phyloP scores from a whole-genome alignment of 2,329 filamentous ascomycete species.

The Fusarium sp. region DNA sequence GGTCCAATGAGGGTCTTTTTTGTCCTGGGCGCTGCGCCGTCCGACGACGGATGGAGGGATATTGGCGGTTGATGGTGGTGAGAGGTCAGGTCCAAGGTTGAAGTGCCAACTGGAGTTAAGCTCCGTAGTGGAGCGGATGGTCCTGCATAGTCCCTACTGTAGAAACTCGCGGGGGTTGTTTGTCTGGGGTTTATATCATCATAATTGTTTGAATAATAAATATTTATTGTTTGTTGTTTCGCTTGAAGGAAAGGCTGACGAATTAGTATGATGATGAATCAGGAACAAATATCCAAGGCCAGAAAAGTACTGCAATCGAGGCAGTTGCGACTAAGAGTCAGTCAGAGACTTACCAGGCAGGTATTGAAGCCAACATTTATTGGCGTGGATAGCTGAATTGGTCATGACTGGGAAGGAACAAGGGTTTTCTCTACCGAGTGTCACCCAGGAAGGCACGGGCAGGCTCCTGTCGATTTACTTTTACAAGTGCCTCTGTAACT shows the following conservation, averaged over 20 bases:
- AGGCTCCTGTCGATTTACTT: background rate
- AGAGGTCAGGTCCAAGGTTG: constrained; percentile 3
- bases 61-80: constrained; percentile 28
- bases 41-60: constrained; percentile 6
- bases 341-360: background rate
- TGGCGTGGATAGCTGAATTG: constrained; percentile 14
- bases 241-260: background rate
- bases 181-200: constrained; percentile 1
- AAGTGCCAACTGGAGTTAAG: constrained; percentile 33
- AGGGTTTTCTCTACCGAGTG: constrained; percentile 5
- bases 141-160: background rate
- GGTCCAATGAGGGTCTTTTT: constrained; percentile 18
- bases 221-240: constrained; percentile 2
- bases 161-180: constrained; percentile 16
- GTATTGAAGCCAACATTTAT: constrained; percentile 3
- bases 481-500: background rate
- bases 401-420: constrained; percentile 10
- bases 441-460: background rate
- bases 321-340: background rate
- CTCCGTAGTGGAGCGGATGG: background rate
- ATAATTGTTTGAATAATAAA: background rate
- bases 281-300: background rate
- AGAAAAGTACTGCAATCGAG: background rate
- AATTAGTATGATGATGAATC: background rate
- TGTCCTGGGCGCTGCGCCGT: constrained; percentile 37